phyloP scores from a whole-genome alignment of 495 filamentous ascomycete genomes.

The Penicillium desertorum region DNA sequence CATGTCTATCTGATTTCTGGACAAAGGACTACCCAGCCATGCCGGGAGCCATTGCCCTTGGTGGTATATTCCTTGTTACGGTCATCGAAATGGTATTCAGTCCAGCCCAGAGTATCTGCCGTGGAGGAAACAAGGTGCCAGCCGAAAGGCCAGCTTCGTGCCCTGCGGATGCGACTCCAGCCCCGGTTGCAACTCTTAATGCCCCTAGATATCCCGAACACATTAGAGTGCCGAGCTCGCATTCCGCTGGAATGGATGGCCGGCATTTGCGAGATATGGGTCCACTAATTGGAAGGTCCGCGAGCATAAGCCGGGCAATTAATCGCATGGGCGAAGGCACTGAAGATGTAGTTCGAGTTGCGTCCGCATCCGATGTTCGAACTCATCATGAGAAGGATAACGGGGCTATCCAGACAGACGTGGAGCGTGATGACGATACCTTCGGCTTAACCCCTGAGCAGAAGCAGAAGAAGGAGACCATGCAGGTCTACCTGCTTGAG shows the following conservation, averaged over 20 bases:
- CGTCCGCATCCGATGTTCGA: conserved; percentile 26
- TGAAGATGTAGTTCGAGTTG: conserved; percentile 28
- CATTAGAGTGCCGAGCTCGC: background rate
- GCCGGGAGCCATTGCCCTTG: conserved; percentile 67
- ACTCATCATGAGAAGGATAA: conserved; percentile 16
- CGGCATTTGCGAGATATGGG: conserved; percentile 34
- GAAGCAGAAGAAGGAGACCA: conserved; percentile 35
- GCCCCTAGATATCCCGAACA: background rate
- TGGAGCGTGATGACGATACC: conserved; percentile 21
- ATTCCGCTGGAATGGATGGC: conserved; percentile 10
- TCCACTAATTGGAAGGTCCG: conserved; percentile 30
- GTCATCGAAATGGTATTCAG: conserved; percentile 68
- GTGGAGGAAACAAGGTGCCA: conserved; percentile 12
- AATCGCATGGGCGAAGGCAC: conserved; percentile 30
- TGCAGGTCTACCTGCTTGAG: conserved; percentile 73
- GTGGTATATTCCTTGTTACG: conserved; percentile 64
- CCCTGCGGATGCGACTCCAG: background rate
- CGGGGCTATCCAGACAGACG: conserved; percentile 19
- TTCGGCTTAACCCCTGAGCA: conserved; percentile 19
- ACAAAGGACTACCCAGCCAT: conserved; percentile 66
- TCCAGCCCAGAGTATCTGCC: conserved; percentile 32
- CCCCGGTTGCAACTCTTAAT: conserved; percentile 1
- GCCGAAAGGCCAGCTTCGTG: background rate
- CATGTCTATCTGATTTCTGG: conserved; percentile 68
- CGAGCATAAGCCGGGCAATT: conserved; percentile 35